phyloP scores from a whole-genome alignment of 208 protist species.

The Acanthamoeba divionensis region DNA sequence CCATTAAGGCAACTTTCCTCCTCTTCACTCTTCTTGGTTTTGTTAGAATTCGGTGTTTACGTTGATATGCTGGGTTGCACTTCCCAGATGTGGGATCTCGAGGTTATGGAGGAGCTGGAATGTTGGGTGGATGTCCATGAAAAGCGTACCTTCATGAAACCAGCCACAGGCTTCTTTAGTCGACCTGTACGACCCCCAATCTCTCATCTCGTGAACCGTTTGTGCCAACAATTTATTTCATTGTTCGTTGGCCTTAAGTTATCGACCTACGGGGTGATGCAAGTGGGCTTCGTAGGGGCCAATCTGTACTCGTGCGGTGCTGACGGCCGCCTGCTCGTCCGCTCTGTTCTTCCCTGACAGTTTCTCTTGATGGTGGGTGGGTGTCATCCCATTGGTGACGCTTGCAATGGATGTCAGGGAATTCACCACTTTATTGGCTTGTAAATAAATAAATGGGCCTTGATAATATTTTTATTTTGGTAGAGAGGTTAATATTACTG shows the following conservation, averaged over 20 bases:
- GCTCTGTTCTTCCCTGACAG: neutral
- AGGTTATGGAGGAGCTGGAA: neutral
- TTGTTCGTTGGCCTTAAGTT: neutral
- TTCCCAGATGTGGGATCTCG: neutral
- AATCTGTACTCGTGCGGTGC: constrained; percentile 19
- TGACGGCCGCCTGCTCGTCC: neutral
- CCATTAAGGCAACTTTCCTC: neutral
- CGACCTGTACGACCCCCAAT: neutral
- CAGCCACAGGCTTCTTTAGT: constrained; percentile 18
- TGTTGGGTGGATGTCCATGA: constrained; percentile 34
- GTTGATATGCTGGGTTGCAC: too few species aligned
- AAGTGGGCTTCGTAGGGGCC: neutral
- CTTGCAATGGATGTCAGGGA: too few species aligned
- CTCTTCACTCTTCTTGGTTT: neutral
- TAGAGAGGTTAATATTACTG: too few species aligned
- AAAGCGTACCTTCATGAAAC: constrained; percentile 36
- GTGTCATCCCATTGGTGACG: too few species aligned
- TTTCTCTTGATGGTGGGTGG: too few species aligned
- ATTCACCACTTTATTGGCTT: too few species aligned
- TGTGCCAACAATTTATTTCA: neutral
- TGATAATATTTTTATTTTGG: too few species aligned
- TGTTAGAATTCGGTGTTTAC: neutral
- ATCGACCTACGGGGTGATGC: constrained; percentile 31
- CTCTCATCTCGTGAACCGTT: neutral
- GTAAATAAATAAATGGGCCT: too few species aligned